These are phyloP conservation scores for Phaffomyces thermotolerans DNA, from an alignment of 805 yeast genomes.

Conservation along the genomic window DNA sequence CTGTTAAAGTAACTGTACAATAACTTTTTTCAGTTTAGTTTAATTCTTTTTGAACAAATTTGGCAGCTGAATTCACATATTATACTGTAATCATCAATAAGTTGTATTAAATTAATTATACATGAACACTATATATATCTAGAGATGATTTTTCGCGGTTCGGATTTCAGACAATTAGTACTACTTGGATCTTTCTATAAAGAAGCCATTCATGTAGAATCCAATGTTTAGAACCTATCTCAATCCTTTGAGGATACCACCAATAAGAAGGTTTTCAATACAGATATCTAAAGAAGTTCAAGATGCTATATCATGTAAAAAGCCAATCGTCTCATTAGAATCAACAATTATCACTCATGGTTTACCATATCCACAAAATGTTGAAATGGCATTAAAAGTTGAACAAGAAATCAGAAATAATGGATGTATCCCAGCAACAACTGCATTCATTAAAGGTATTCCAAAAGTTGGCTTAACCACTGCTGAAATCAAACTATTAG, in stretches of 20 bases:
- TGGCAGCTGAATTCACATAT: too few species aligned
- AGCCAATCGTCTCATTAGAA: constrained; percentile 77
- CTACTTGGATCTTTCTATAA: too few species aligned
- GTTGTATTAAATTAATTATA: too few species aligned
- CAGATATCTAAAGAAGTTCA: constrained; percentile 41
- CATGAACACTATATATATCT: too few species aligned
- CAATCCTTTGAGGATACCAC: not conserved
- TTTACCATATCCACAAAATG: constrained; percentile 70
- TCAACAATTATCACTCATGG: constrained; percentile 90
- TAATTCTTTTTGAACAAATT: too few species aligned
- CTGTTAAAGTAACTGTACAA: too few species aligned
- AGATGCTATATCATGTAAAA: constrained; percentile 49
- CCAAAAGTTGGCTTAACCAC: constrained; percentile 61
- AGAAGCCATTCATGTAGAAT: not conserved
- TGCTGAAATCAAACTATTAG: constrained; percentile 43
- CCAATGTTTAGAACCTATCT: not conserved
- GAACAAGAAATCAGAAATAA: constrained; percentile 50
- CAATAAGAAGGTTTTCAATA: constrained; percentile 11
- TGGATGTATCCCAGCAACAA: constrained; percentile 81
- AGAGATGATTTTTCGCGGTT: too few species aligned
- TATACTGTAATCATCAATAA: too few species aligned
- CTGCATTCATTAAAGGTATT: constrained; percentile 65
- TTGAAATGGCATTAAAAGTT: constrained; percentile 63
- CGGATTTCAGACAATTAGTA: too few species aligned
- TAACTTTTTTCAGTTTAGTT: too few species aligned